Percentiles rank a stretch among this genome's conserved stretches.
phyloP scores from a whole-genome alignment of 345 rosid genomes.

The Tarenaya hassleriana region DNA sequence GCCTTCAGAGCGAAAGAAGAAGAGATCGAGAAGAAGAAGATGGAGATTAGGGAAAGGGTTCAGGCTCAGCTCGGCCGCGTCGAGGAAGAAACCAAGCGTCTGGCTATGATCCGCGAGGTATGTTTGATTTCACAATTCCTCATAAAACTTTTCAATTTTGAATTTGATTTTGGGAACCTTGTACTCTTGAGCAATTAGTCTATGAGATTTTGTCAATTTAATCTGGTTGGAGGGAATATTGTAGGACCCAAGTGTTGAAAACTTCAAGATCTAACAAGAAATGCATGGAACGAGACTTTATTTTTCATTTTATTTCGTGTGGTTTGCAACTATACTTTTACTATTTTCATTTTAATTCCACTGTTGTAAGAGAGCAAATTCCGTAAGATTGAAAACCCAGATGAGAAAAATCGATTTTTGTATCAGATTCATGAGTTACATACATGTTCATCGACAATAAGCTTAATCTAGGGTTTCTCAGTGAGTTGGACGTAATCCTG shows the following conservation, averaged over 20 bases:
- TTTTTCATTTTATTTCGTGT: no score
- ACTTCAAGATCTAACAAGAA: slow-evolving; percentile 26
- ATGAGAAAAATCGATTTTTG: neutral
- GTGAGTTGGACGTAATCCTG: neutral
- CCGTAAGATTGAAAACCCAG: neutral
- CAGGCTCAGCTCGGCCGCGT: slow-evolving; percentile 87
- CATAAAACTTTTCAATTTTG: neutral
- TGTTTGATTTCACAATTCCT: neutral
- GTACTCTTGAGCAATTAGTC: slow-evolving; percentile 1
- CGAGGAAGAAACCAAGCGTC: slow-evolving; percentile 74
- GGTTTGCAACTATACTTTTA: no score
- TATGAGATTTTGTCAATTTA: neutral
- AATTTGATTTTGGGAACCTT: neutral
- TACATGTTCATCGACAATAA: neutral
- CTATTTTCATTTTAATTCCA: no score
- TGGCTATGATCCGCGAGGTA: slow-evolving; percentile 90
- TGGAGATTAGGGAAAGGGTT: slow-evolving; percentile 82
- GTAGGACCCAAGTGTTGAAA: slow-evolving; percentile 21
- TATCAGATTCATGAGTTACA: slow-evolving; percentile 6
- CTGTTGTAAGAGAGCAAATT: no score
- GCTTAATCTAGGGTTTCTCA: no score
- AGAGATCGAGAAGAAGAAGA: slow-evolving; percentile 87
- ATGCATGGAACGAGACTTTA: no score
- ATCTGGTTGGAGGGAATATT: slow-evolving; percentile 15
- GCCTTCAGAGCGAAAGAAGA: slow-evolving; percentile 91